Conservation (phyloP, 768 basidiomycete species). For the Boletus rubescentipes region DNA sequence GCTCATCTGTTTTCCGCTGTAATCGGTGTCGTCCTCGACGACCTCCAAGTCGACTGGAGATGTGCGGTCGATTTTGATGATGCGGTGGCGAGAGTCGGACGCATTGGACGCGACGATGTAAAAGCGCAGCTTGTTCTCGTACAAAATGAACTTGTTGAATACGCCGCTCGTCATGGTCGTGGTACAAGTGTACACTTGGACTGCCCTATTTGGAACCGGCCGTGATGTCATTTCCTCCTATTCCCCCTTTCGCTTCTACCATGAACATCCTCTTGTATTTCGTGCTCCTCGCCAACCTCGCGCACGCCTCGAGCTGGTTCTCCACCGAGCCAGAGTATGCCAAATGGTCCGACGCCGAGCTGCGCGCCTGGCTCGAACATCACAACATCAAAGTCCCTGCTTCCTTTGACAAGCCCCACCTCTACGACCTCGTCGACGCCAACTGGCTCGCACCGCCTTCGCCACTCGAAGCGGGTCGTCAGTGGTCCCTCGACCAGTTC, state of each 20-base stretch:
- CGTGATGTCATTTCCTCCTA: conserved; percentile 27
- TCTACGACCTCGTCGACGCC: conserved; percentile 50
- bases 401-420: conserved; percentile 40
- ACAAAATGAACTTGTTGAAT: conserved; percentile 85
- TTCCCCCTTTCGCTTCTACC: background rate
- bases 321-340: conserved; percentile 39
- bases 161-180: background rate
- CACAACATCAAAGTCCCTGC: conserved; percentile 59
- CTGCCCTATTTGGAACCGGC: conserved; percentile 5
- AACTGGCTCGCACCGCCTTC: conserved; percentile 66
- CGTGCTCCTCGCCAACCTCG: conserved; percentile 36
- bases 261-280: conserved; percentile 21
- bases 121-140: conserved; percentile 90
- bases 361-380: conserved; percentile 67
- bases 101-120: conserved; percentile 91
- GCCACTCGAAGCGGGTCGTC: conserved; percentile 23
- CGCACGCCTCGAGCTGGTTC: conserved; percentile 54
- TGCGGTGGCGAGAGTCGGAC: conserved; percentile 82
- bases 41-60: conserved; percentile 71
- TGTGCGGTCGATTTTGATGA: conserved; percentile 92
- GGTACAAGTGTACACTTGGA: too few relatives aligned
- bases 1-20: conserved; percentile 87
- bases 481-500: conserved; percentile 67
- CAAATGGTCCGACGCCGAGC: conserved; percentile 63
- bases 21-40: conserved; percentile 85